phyloP scores from a whole-genome alignment of 2,329 filamentous ascomycete genomes.

The Epichloe elymi region DNA sequence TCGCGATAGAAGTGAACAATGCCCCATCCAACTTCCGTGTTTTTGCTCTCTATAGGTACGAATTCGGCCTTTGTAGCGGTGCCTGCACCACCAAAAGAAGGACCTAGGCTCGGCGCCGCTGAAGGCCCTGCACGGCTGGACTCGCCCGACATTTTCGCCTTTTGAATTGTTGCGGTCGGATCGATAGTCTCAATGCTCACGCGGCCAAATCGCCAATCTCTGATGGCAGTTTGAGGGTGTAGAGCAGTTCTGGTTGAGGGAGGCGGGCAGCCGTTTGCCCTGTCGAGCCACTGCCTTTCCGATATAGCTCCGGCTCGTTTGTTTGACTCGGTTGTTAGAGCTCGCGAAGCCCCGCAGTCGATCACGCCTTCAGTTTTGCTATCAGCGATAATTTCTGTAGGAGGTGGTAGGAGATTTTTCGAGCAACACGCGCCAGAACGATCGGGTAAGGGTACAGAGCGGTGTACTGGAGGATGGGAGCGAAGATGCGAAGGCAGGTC shows the following conservation, averaged over 20 bases:
- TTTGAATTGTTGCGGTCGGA: conserved; percentile 27
- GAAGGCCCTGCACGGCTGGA: conserved; percentile 29
- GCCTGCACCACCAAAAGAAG: conserved; percentile 44
- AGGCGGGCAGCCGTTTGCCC: conserved; percentile 27
- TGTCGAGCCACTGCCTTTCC: conserved; percentile 27
- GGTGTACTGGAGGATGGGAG: conserved; percentile 9
- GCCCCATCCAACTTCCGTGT: conserved; percentile 78
- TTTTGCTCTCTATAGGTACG: conserved; percentile 53
- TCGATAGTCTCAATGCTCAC: conserved; percentile 73
- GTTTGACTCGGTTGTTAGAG: conserved; percentile 16
- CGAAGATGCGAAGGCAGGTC: conserved; percentile 38
- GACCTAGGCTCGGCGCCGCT: conserved; percentile 40
- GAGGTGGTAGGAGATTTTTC: background rate
- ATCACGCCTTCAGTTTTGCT: conserved; percentile 23
- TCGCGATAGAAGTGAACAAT: conserved; percentile 91
- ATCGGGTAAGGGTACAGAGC: conserved; percentile 8
- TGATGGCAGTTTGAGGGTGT: conserved; percentile 33
- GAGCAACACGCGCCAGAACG: background rate
- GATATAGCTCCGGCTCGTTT: conserved; percentile 25
- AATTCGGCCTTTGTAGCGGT: conserved; percentile 74
- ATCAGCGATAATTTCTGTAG: background rate
- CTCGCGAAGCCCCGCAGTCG: conserved; percentile 34
- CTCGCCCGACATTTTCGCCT: conserved; percentile 20
- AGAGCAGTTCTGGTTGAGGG: conserved; percentile 31
- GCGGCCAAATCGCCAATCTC: conserved; percentile 72